These are phyloP conservation scores for Alternaria solani DNA, from an alignment of 2,329 filamentous ascomycete species.

Conservation along the genomic window DNA sequence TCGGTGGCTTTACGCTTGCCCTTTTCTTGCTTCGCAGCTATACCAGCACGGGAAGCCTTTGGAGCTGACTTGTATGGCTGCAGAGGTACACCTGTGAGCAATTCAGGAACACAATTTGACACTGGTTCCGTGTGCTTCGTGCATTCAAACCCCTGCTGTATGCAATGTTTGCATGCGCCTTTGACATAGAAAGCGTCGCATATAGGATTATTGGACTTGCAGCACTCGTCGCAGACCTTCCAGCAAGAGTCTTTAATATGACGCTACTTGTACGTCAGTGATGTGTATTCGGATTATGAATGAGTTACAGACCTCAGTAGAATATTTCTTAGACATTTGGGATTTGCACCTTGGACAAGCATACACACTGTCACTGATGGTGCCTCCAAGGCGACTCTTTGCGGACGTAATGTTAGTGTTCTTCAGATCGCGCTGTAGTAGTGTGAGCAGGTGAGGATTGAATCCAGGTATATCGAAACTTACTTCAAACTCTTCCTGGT, in stretches of 20 bases:
- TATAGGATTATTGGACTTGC: neutral
- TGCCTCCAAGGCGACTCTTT: neutral
- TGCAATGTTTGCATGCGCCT: conserved; percentile 19
- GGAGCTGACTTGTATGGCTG: neutral
- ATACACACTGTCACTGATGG: neutral
- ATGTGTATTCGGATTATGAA: neutral
- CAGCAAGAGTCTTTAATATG: conserved; percentile 18
- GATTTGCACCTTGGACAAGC: conserved; percentile 17
- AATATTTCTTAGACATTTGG: conserved; percentile 7
- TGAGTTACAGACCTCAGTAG: conserved; percentile 1
- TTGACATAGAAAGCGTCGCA: conserved; percentile 14
- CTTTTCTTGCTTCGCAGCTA: neutral
- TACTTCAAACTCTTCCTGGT: conserved; percentile 1
- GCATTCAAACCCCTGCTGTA: conserved; percentile 8
- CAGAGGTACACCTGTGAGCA: neutral
- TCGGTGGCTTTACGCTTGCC: conserved; percentile 15
- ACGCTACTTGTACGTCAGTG: conserved; percentile 8
- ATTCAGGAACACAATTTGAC: neutral
- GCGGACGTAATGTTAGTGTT: conserved; percentile 8
- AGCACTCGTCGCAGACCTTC: conserved; percentile 29
- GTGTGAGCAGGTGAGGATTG: neutral
- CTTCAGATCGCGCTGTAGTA: conserved; percentile 4
- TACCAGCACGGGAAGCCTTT: neutral
- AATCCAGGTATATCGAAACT: too few relatives aligned
- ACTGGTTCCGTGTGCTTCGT: conserved; percentile 16